These are phyloP conservation scores for Aspergillus affinis DNA, from an alignment of 495 filamentous ascomycete genomes.

Conservation along the genomic window DNA sequence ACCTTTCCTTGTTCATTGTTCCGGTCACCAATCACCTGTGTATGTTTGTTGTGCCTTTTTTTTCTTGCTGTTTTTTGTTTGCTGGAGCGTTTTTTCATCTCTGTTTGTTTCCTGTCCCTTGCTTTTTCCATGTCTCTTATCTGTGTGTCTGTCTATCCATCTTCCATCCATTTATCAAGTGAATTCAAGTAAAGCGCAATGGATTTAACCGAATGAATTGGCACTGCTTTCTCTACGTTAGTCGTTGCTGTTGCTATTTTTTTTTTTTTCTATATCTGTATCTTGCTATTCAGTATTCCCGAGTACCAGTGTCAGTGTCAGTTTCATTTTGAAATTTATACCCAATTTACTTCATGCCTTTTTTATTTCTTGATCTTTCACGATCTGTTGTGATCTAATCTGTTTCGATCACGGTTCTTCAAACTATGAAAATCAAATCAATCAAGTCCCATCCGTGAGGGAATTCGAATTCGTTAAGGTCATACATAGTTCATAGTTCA, in stretches of 20 bases:
- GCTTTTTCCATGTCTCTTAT: neutral
- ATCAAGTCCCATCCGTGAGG: too few relatives aligned
- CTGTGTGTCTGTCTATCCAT: neutral
- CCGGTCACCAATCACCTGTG: neutral
- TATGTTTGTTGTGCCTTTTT: neutral
- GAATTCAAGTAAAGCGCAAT: neutral
- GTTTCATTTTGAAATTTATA: constrained; percentile 34
- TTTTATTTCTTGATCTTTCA: neutral
- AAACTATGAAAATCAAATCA: too few relatives aligned
- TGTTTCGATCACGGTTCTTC: too few relatives aligned
- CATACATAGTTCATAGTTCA: too few relatives aligned
- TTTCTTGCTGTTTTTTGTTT: neutral
- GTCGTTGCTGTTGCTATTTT: constrained; percentile 1
- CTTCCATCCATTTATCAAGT: neutral
- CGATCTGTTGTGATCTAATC: constrained; percentile 3
- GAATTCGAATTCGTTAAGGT: too few relatives aligned
- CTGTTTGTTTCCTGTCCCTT: neutral
- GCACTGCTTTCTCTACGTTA: neutral
- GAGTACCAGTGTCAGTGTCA: neutral
- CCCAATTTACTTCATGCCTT: constrained; percentile 21
- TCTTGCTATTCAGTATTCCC: constrained; percentile 3
- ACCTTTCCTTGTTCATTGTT: neutral
- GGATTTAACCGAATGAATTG: neutral
- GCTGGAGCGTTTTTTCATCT: constrained; percentile 1
- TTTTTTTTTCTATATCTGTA: constrained; percentile 7